A percentile compares a stretch with the other conserved stretches of the same genome.
These are phyloP conservation scores for Grifola frondosa DNA, from an alignment of 1,284 basidiomycete genomes.

Conservation along the genomic window DNA sequence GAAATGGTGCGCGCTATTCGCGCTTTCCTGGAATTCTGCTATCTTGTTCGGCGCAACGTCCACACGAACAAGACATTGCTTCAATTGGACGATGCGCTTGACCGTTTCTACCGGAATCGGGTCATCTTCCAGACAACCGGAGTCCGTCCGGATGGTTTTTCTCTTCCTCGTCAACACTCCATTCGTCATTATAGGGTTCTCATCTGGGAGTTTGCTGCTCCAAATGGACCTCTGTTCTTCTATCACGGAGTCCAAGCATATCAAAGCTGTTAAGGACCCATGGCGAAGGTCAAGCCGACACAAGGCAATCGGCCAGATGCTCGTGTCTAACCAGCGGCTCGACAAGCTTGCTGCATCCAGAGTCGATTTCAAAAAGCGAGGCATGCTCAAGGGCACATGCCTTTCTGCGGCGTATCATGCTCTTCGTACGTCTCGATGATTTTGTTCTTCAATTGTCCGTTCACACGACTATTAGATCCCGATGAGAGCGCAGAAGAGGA, in stretches of 20 bases:
- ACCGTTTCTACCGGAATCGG: slow-evolving; percentile 7
- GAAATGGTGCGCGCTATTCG: slow-evolving; percentile 10
- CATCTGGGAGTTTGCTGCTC: background rate
- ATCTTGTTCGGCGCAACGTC: slow-evolving; percentile 8
- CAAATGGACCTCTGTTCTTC: slow-evolving; percentile 9
- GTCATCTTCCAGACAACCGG: background rate
- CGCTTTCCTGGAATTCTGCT: slow-evolving; percentile 17
- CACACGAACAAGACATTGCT: slow-evolving; percentile 2
- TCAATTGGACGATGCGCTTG: slow-evolving; percentile 3
- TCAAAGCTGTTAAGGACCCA: slow-evolving; percentile 21
- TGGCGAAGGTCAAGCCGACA: slow-evolving; percentile 18
- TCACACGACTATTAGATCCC: too few relatives aligned
- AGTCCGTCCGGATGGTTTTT: background rate
- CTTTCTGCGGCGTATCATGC: background rate
- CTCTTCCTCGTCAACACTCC: slow-evolving; percentile 1
- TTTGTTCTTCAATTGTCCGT: too few relatives aligned
- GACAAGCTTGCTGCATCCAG: slow-evolving; percentile 14
- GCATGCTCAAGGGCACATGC: slow-evolving; percentile 13
- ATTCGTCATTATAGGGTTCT: background rate
- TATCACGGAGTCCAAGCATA: slow-evolving; percentile 23
- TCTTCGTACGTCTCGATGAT: background rate
- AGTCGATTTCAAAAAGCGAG: slow-evolving; percentile 5
- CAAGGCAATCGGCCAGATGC: slow-evolving; percentile 18
- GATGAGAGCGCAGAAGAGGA: background rate
- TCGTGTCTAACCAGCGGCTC: slow-evolving; percentile 9